Base-by-base conservation (phyloP, 2,329 filamentous ascomycete species). In the Monilinia aucupariae region DNA sequence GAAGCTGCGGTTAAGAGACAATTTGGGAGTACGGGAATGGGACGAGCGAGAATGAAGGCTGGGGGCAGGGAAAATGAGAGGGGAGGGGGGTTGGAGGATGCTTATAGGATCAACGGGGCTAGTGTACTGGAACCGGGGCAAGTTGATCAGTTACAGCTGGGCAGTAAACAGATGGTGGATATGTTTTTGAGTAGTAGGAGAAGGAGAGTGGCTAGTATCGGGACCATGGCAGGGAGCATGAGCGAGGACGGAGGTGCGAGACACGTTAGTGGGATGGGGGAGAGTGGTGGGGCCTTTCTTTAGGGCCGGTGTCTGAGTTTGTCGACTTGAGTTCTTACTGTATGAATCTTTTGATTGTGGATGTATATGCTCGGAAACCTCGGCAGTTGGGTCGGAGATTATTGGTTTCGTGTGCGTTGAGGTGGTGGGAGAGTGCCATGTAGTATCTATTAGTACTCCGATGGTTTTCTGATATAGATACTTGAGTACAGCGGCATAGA, bases 151-250 rank as follows among this genome's bases (percentile, higher is more conserved):
- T 76, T 78, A 63, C 71, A 71, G 0, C 71, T 77, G 64, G 79
- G 79, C 2, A 81, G 80, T 67, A 78, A 78, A 70, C 75, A 75
- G 49, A 83, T 84, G 79, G 81, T 84, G 9, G 81, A 84, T 59
- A 64, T 80, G 55, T 84, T 84, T 68, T 73, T 84, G 34, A 82
- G 75, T 64, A 81, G 77, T 53, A 76, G 81, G 22, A 76, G 78
- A 20, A 78, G 72, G 65, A 75, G 76, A 15, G 76, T 78, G 45
- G 71, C 74, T 30, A 77, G 76, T 15, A 48, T 34, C 8, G 76
- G 76, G 8, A 76, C 74, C 55, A 74, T 75, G 4, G 75, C 76
- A 7, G 69, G 63, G 4, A 63, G 41, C 25, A 32, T 37, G 41
- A 25, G 51, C n/a, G 34, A 30, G 43, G 41, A 55, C 41, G 59